Percentiles rank a stretch among this genome's conserved stretches.
Evolutionary conservation across 1,284 basidiomycete species (phyloP).

Genomic region (Bjerkandera adusta): DNA sequence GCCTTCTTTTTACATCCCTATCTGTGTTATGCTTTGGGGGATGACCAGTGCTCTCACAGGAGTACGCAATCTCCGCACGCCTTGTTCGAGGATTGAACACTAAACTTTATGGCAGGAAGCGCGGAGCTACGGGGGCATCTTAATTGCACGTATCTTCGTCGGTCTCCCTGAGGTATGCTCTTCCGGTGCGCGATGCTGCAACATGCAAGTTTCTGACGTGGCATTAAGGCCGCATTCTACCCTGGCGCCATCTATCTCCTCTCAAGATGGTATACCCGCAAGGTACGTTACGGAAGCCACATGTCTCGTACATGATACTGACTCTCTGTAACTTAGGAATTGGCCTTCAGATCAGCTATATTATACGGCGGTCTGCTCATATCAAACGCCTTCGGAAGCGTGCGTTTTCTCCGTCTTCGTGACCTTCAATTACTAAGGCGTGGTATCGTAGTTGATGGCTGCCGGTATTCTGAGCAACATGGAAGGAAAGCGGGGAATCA

Average conservation of each 20-base stretch:
- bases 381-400: conserved; percentile 75
- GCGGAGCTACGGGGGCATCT: conserved; percentile 55
- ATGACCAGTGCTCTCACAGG: conserved; percentile 60
- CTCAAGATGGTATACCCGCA: conserved; percentile 66
- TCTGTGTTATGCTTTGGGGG: conserved; percentile 62
- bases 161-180: conserved; percentile 55
- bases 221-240: conserved; percentile 55
- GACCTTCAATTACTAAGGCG: not conserved
- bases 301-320: not conserved
- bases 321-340: conserved; percentile 41
- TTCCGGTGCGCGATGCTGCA: not conserved
- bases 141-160: conserved; percentile 60
- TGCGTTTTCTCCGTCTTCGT: conserved; percentile 31
- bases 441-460: conserved; percentile 49
- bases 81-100: not conserved
- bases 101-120: too few relatives aligned
- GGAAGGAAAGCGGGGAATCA: conserved; percentile 65
- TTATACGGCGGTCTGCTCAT: conserved; percentile 69
- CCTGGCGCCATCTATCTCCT: conserved; percentile 61
- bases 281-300: conserved; percentile 35
- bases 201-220: too few relatives aligned
- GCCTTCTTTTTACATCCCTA: conserved; percentile 61
- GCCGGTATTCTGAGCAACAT: conserved; percentile 69
- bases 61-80: conserved; percentile 31
- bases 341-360: conserved; percentile 67